A percentile compares a stretch with the other conserved stretches of the same genome.
phyloP scores from a whole-genome alignment of 371 early-diverging fungal genomes.

The Dichotomocladium elegans region DNA sequence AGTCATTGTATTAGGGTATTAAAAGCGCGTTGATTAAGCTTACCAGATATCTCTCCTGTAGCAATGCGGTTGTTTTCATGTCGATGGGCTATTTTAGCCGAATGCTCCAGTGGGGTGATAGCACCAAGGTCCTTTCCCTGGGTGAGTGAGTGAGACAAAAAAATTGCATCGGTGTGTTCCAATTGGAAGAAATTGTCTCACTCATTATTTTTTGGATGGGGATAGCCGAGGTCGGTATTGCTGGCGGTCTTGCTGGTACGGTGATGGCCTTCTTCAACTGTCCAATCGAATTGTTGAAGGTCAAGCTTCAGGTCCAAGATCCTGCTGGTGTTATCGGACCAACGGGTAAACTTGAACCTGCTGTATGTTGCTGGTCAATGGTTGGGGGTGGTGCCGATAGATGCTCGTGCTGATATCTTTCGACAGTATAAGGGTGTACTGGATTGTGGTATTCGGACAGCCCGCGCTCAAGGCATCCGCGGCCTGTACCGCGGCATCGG shows the following conservation, averaged over 20 bases:
- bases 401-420: neutral
- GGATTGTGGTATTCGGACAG: conserved; percentile 72
- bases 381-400: no score
- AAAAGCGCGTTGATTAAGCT: no score
- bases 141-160: conserved; percentile 14
- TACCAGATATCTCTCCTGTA: conserved; percentile 10
- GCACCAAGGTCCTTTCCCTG: conserved; percentile 37
- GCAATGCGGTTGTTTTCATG: conserved; percentile 85
- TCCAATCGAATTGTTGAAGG: conserved; percentile 84
- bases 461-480: conserved; percentile 59
- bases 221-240: conserved; percentile 58
- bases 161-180: neutral
- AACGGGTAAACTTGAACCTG: conserved; percentile 32
- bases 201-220: neutral
- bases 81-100: conserved; percentile 75
- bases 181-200: neutral
- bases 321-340: conserved; percentile 33
- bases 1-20: neutral
- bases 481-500: conserved; percentile 82
- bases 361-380: conserved; percentile 36
- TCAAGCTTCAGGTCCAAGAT: conserved; percentile 80
- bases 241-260: conserved; percentile 81
- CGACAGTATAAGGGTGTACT: conserved; percentile 70
- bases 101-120: conserved; percentile 54
- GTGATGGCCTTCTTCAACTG: conserved; percentile 84